These are phyloP conservation scores for Aphanomyces cochlioides DNA, from an alignment of 352 stramenopile species.

Conservation along the genomic window DNA sequence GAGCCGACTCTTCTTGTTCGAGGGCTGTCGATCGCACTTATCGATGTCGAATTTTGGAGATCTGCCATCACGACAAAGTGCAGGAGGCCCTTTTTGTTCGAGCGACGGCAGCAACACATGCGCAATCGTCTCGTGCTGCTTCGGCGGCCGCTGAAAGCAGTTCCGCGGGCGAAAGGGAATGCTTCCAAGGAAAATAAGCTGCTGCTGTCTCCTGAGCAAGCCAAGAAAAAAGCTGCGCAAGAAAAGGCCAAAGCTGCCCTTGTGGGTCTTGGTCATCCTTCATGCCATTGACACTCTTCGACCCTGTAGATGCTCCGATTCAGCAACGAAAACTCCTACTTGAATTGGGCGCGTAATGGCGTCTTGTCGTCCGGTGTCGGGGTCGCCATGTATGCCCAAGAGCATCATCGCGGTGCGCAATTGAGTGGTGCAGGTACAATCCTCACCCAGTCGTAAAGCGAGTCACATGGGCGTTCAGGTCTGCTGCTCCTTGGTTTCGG, in stretches of 20 bases:
- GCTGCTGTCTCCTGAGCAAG: not conserved
- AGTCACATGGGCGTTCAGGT: conserved; percentile 32
- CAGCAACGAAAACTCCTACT: conserved; percentile 85
- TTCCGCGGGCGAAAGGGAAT: not conserved
- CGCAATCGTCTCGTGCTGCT: conserved; percentile 16
- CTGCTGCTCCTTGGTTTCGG: conserved; percentile 79
- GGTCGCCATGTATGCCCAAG: conserved; percentile 85
- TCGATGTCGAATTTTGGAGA: too few relatives aligned
- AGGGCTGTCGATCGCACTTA: too few relatives aligned
- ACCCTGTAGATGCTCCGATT: conserved; percentile 63
- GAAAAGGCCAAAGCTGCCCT: conserved; percentile 19
- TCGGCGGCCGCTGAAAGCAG: conserved; percentile 11
- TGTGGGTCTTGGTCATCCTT: not conserved
- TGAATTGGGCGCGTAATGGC: conserved; percentile 85
- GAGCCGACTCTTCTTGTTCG: too few relatives aligned
- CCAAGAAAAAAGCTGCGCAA: conserved; percentile 5
- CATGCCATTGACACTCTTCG: not conserved
- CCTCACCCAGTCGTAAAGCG: not conserved
- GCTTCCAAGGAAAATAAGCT: not conserved
- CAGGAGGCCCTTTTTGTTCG: too few relatives aligned
- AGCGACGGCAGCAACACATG: not conserved
- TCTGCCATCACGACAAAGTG: too few relatives aligned
- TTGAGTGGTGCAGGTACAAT: conserved; percentile 64
- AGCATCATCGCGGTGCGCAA: conserved; percentile 81
- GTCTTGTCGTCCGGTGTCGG: conserved; percentile 76